phyloP scores from a whole-genome alignment of 805 yeast species.

The Sugiyamaella floridensis region DNA sequence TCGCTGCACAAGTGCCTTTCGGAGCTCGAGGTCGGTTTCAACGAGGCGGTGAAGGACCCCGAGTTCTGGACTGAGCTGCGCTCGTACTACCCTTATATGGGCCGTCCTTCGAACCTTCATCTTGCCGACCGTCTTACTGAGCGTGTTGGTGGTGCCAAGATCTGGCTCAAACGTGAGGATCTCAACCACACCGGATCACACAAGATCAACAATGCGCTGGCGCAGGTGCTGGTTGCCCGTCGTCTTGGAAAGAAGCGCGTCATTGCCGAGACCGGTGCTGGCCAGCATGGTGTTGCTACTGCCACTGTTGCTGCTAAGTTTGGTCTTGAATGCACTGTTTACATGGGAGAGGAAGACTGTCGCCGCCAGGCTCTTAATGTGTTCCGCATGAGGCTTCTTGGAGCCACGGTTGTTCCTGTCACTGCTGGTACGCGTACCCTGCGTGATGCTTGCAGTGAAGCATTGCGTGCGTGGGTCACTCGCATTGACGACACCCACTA shows the following conservation, averaged over 20 bases:
- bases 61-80: constrained; percentile 88
- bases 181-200: constrained; percentile 44
- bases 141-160: constrained; percentile 88
- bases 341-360: constrained; percentile 99
- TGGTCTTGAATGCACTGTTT: constrained; percentile 88
- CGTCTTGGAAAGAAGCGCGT: constrained; percentile 40
- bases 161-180: constrained; percentile 98
- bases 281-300: constrained; percentile 47
- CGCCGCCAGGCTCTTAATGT: constrained; percentile 98
- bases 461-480: constrained; percentile 93
- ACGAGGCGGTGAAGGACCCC: constrained; percentile 82
- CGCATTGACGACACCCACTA: constrained; percentile 82
- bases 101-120: constrained; percentile 92
- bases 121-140: constrained; percentile 85
- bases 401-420: constrained; percentile 92
- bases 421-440: constrained; percentile 91
- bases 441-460: constrained; percentile 97
- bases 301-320: constrained; percentile 50
- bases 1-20: constrained; percentile 84
- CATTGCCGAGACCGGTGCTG: constrained; percentile 47
- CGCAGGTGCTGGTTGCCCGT: constrained; percentile 39
- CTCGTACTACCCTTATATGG: constrained; percentile 82
- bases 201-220: constrained; percentile 43
- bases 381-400: constrained; percentile 92
- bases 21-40: constrained; percentile 84